Percentiles rank a stretch among this genome's conserved stretches.
Evolutionary conservation across 164 flowering plant genomes (phyloP).

Genomic region (Stephania cephalantha): DNA sequence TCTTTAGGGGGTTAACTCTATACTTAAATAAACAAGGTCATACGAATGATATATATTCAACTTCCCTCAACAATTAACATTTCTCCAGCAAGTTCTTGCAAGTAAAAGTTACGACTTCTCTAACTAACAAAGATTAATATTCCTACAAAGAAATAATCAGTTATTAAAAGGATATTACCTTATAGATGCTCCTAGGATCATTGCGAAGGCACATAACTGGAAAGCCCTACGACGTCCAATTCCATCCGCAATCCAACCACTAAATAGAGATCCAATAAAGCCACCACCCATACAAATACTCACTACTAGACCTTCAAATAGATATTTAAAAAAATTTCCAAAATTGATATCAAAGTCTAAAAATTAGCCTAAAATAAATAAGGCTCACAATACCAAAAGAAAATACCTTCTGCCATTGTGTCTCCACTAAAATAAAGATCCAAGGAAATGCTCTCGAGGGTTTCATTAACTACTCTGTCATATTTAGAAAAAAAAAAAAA

Average conservation of each 20-base stretch:
- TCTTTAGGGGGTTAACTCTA: too few species aligned
- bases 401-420: conserved; percentile 78
- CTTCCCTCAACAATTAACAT: background rate
- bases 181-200: conserved; percentile 78
- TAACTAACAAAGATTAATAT: background rate
- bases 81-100: background rate
- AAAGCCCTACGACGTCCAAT: conserved; percentile 90
- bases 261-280: conserved; percentile 65
- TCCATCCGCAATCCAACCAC: conserved; percentile 92
- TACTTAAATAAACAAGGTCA: too few species aligned
- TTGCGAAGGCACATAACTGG: conserved; percentile 88
- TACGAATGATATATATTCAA: too few species aligned
- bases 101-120: background rate
- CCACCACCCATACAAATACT: conserved; percentile 94
- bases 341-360: background rate
- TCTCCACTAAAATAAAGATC: conserved; percentile 89
- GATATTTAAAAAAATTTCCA: background rate
- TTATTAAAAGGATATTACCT: conserved; percentile 40
- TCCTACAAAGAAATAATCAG: background rate
- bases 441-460: conserved; percentile 75
- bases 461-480: conserved; percentile 88
- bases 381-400: background rate
- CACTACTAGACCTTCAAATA: conserved; percentile 77
- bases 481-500: background rate
- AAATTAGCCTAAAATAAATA: background rate